A percentile compares a stretch with the other conserved stretches of the same genome.
phyloP scores from a whole-genome alignment of 164 flowering plant species.

The Amborella trichopoda region DNA sequence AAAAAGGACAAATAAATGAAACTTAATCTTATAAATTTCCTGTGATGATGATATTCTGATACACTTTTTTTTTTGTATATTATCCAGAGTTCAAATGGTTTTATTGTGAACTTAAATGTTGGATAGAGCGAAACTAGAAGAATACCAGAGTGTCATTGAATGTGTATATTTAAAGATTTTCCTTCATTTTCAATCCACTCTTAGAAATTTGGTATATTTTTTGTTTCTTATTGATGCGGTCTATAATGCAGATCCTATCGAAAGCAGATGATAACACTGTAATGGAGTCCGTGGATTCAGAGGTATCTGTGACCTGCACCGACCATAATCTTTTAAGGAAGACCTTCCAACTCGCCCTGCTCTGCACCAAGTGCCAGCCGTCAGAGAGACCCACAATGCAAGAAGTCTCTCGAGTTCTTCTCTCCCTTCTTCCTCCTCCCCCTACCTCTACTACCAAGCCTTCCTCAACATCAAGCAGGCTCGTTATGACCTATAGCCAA shows the following conservation, averaged over 20 bases:
- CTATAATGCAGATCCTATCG: conserved; percentile 80
- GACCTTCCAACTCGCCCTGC: conserved; percentile 75
- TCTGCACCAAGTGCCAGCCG: conserved; percentile 64
- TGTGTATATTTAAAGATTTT: no score
- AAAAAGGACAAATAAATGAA: no score
- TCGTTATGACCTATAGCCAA: conserved; percentile 30
- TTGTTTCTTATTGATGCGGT: no score
- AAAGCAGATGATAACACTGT: conserved; percentile 74
- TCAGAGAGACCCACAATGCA: conserved; percentile 88
- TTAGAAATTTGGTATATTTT: no score
- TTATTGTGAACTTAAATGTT: no score
- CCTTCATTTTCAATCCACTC: no score
- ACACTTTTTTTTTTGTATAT: no score
- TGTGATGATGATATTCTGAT: no score
- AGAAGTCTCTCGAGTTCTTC: conserved; percentile 57
- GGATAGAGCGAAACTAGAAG: no score
- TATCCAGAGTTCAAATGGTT: no score
- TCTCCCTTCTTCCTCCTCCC: conserved; percentile 52
- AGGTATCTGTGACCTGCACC: conserved; percentile 82
- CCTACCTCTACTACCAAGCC: conserved; percentile 19
- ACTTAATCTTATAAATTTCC: no score
- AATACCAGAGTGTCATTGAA: no score
- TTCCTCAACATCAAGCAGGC: conserved; percentile 6
- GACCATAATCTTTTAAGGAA: conserved; percentile 54
- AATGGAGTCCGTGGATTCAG: conserved; percentile 91